A percentile compares a stretch with the other conserved stretches of the same genome.
These are phyloP conservation scores for Aspergillus tanneri DNA, from an alignment of 2,329 filamentous ascomycete genomes.

Conservation along the genomic window DNA sequence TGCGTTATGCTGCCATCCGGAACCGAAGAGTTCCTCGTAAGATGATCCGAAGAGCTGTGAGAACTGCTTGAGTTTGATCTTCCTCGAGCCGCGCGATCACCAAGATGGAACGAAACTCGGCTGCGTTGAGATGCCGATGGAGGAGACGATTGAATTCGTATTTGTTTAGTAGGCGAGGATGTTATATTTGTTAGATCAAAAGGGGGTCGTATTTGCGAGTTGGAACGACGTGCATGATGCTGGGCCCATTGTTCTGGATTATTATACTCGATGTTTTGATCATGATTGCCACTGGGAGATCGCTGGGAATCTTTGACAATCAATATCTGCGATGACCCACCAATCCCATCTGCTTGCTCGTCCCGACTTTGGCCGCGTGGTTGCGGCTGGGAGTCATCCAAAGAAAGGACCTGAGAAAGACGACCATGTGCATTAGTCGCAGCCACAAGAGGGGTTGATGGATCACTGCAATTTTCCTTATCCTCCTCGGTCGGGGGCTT, in stretches of 20 bases:
- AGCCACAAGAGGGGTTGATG: slow-evolving; percentile 28
- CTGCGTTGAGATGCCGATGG: slow-evolving; percentile 21
- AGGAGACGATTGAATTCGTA: slow-evolving; percentile 25
- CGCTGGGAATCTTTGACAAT: slow-evolving; percentile 41
- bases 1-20: slow-evolving; percentile 11
- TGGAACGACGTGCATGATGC: not conserved
- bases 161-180: slow-evolving; percentile 19
- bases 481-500: slow-evolving; percentile 43
- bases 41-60: slow-evolving; percentile 7
- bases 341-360: slow-evolving; percentile 11
- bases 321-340: slow-evolving; percentile 32
- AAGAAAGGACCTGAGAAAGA: slow-evolving; percentile 38
- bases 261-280: slow-evolving; percentile 5
- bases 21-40: slow-evolving; percentile 8
- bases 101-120: slow-evolving; percentile 7
- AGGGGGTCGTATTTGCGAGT: slow-evolving; percentile 10
- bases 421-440: slow-evolving; percentile 38
- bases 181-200: slow-evolving; percentile 12
- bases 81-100: slow-evolving; percentile 4
- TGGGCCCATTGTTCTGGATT: slow-evolving; percentile 5
- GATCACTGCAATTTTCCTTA: slow-evolving; percentile 47
- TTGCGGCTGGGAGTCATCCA: slow-evolving; percentile 18
- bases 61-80: slow-evolving; percentile 13
- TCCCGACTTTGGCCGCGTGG: slow-evolving; percentile 1
- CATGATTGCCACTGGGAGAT: slow-evolving; percentile 24